A percentile compares a stretch with the other conserved stretches of the same genome.
These are phyloP conservation scores for Chenopodium quinoa DNA, from an alignment of 148 eudicot species.

Conservation along the genomic window DNA sequence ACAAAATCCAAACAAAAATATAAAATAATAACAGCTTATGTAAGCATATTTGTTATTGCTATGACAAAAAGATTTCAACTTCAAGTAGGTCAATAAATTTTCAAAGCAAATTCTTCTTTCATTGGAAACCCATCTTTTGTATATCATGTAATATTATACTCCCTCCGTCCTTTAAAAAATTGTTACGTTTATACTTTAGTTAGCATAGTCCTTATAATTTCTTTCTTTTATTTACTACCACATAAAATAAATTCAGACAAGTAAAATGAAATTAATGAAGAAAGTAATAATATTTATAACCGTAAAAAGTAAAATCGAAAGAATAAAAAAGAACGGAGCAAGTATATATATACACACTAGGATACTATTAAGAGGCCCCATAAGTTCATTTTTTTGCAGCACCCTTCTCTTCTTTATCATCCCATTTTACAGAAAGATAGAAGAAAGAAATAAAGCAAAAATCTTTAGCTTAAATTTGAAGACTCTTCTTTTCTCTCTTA, in stretches of 20 bases:
- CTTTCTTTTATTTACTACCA: too few relatives aligned
- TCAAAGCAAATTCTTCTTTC: neutral
- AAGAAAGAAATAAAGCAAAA: conserved; percentile 36
- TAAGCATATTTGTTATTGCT: neutral
- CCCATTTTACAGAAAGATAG: conserved; percentile 23
- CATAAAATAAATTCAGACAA: too few relatives aligned
- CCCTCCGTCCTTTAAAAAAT: too few relatives aligned
- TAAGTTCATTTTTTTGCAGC: conserved; percentile 13
- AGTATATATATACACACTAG: conserved; percentile 11
- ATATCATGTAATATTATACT: too few relatives aligned
- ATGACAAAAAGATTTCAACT: neutral
- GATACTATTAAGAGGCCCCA: conserved; percentile 9
- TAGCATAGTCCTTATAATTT: too few relatives aligned
- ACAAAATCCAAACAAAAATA: neutral
- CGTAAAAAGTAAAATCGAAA: too few relatives aligned
- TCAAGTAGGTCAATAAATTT: neutral
- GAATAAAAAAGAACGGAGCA: too few relatives aligned
- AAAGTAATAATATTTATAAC: too few relatives aligned
- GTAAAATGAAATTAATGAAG: too few relatives aligned
- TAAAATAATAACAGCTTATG: neutral
- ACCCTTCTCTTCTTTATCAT: conserved; percentile 37
- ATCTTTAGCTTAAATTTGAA: conserved; percentile 62
- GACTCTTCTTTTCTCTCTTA: conserved; percentile 41
- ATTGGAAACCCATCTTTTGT: too few relatives aligned
- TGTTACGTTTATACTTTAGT: too few relatives aligned